Conservation (phyloP, 257 asterid genomes). For the Fraxinus cuspidata region DNA sequence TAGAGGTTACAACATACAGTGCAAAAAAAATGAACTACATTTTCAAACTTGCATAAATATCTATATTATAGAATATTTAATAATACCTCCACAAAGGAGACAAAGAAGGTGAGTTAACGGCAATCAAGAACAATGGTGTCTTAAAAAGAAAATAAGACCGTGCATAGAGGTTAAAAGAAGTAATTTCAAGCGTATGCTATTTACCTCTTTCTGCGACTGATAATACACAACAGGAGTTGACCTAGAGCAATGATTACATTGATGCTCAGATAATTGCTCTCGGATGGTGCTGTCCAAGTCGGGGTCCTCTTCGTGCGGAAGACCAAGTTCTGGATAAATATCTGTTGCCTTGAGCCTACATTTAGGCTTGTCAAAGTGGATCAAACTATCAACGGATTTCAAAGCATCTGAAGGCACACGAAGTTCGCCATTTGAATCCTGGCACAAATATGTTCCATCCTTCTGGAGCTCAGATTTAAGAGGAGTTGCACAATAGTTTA, state of each 20-base stretch:
- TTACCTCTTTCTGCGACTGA: constrained; percentile 96
- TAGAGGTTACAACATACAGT: too few relatives aligned
- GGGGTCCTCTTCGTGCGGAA: constrained; percentile 43
- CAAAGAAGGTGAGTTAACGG: too few relatives aligned
- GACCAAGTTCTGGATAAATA: constrained; percentile 73
- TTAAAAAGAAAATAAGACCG: neutral
- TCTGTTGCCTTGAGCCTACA: constrained; percentile 74
- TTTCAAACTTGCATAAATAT: too few relatives aligned
- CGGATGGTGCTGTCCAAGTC: constrained; percentile 71
- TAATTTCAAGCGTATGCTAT: constrained; percentile 1
- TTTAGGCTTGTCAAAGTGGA: constrained; percentile 87
- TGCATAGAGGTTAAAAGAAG: neutral
- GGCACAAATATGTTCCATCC: constrained; percentile 60
- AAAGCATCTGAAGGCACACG: constrained; percentile 78
- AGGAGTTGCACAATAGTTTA: constrained; percentile 81
- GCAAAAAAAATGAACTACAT: too few relatives aligned
- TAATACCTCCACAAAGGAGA: too few relatives aligned
- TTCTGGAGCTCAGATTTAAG: constrained; percentile 49
- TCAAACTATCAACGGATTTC: constrained; percentile 86
- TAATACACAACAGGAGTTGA: constrained; percentile 55
- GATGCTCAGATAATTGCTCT: constrained; percentile 68
- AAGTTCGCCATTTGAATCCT: constrained; percentile 76
- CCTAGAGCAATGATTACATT: constrained; percentile 37
- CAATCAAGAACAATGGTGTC: too few relatives aligned
- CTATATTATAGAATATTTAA: too few relatives aligned